Evolutionary conservation across 2,329 filamentous ascomycete species (phyloP).

Genomic region (Colletotrichum tropicale): DNA sequence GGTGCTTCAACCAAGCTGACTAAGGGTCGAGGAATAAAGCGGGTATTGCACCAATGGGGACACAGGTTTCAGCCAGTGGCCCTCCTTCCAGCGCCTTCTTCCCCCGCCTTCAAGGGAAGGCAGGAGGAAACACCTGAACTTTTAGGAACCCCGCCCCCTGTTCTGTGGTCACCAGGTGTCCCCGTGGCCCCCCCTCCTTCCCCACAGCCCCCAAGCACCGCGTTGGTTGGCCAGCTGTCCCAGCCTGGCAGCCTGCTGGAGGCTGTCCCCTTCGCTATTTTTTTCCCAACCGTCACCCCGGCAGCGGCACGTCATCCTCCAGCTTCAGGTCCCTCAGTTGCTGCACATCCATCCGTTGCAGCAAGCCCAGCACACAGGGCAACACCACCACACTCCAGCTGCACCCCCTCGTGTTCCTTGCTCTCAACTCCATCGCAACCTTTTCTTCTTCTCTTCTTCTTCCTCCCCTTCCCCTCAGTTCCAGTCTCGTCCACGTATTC

Average conservation of each 20-base stretch:
- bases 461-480: background rate
- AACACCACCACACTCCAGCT: background rate
- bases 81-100: background rate
- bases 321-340: background rate
- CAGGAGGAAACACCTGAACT: background rate
- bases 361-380: background rate
- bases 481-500: background rate
- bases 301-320: conserved; percentile 18
- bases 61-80: background rate
- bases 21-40: background rate
- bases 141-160: background rate
- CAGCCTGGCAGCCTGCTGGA: background rate
- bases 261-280: background rate
- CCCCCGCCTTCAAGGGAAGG: conserved; percentile 1
- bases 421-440: background rate
- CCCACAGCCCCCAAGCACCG: background rate
- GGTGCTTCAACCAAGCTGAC: background rate
- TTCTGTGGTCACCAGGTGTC: background rate
- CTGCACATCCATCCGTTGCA: background rate
- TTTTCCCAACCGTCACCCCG: conserved; percentile 1
- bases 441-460: background rate
- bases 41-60: background rate
- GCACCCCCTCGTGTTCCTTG: background rate
- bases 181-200: background rate
- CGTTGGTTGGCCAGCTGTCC: background rate